These are phyloP conservation scores for Porcisia deanei DNA, from an alignment of 208 protist species.

Conservation along the genomic window DNA sequence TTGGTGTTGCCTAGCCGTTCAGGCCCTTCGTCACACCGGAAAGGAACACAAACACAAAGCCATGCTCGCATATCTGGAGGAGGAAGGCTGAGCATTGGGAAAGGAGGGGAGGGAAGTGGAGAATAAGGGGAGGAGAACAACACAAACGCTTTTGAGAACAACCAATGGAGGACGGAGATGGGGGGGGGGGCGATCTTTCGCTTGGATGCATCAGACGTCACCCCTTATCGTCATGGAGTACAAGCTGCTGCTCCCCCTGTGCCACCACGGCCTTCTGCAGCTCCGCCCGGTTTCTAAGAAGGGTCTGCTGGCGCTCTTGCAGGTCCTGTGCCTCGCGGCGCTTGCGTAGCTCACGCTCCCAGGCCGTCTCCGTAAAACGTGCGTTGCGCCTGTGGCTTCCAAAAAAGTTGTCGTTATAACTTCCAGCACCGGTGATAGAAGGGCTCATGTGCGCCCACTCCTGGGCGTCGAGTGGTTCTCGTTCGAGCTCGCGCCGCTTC, in stretches of 20 bases:
- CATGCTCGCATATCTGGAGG: not conserved
- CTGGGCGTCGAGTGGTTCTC: conserved; percentile 13
- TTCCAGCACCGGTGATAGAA: conserved; percentile 56
- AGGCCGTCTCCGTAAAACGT: conserved; percentile 62
- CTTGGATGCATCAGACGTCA: not conserved
- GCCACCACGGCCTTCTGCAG: conserved; percentile 27
- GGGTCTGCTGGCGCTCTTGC: conserved; percentile 8
- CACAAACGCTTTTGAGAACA: not conserved
- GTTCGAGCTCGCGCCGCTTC: conserved; percentile 44
- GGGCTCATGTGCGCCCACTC: conserved; percentile 19
- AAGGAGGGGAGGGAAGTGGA: not conserved
- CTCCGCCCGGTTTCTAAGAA: conserved; percentile 24
- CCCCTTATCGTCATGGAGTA: not conserved
- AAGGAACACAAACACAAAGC: not conserved
- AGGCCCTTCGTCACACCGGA: not conserved
- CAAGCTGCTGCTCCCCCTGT: conserved; percentile 3
- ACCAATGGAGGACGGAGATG: not conserved
- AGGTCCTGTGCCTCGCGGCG: conserved; percentile 34
- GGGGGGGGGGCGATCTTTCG: not conserved
- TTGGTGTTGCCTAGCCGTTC: not conserved
- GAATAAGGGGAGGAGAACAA: no score
- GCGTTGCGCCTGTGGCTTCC: conserved; percentile 64
- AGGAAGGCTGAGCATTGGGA: not conserved
- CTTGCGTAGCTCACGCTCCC: conserved; percentile 80
- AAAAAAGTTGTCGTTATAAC: conserved; percentile 59